Conservation (phyloP, 1,284 basidiomycete species). For the Tylopilus orsonianus region DNA sequence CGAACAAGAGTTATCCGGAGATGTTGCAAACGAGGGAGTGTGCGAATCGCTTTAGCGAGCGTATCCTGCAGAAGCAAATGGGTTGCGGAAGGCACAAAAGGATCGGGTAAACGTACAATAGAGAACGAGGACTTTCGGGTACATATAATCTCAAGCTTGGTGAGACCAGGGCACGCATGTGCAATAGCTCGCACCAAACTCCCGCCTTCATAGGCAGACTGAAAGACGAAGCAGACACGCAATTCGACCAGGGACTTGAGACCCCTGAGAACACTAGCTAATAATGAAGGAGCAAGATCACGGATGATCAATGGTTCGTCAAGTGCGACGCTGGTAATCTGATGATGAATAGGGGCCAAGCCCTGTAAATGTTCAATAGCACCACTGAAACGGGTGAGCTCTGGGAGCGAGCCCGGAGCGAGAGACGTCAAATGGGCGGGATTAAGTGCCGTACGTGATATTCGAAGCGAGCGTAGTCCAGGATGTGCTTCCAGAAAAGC, state of each 20-base stretch:
- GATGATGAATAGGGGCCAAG: constrained; percentile 44
- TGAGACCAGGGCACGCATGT: constrained; percentile 59
- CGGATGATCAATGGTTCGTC: constrained; percentile 66
- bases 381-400: constrained; percentile 47
- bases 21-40: constrained; percentile 58
- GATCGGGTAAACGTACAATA: constrained; percentile 44
- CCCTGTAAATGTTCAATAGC: constrained; percentile 63
- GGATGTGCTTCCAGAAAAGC: constrained; percentile 66
- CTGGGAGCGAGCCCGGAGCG: constrained; percentile 44
- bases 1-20: constrained; percentile 62
- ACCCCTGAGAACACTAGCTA: constrained; percentile 54
- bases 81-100: not conserved
- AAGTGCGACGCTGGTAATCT: constrained; percentile 52
- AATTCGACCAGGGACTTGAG: constrained; percentile 55
- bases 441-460: constrained; percentile 57
- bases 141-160: constrained; percentile 61
- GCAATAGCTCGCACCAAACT: constrained; percentile 64
- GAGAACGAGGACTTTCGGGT: constrained; percentile 69
- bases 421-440: constrained; percentile 52
- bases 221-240: constrained; percentile 62
- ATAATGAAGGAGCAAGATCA: constrained; percentile 59
- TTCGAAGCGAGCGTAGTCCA: constrained; percentile 49
- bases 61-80: constrained; percentile 39
- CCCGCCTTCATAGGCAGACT: constrained; percentile 71
- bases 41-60: constrained; percentile 54